phyloP scores from a whole-genome alignment of 768 basidiomycete species.

The Exsudoporus frostii region DNA sequence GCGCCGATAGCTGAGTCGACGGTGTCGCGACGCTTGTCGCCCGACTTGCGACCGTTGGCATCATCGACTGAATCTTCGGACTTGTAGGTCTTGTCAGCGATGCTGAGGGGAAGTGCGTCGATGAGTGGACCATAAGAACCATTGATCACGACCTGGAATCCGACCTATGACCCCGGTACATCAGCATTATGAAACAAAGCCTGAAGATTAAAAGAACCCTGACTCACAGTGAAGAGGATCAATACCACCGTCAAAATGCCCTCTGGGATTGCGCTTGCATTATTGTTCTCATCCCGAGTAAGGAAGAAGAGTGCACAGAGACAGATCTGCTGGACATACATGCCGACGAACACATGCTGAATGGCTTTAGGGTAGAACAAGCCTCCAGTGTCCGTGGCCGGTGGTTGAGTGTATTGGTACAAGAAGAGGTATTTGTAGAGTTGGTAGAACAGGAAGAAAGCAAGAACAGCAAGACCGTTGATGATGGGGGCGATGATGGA shows the following conservation, averaged over 20 bases:
- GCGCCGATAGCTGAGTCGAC: constrained; percentile 2
- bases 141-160: constrained; percentile 71
- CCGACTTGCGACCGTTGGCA: constrained; percentile 2
- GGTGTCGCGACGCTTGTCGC: constrained; percentile 15
- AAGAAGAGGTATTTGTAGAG: constrained; percentile 87
- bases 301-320: constrained; percentile 91
- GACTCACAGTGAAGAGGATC: constrained; percentile 74
- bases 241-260: constrained; percentile 84
- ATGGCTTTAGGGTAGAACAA: constrained; percentile 95
- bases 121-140: constrained; percentile 80
- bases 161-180: constrained; percentile 35
- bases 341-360: constrained; percentile 87
- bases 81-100: constrained; percentile 65
- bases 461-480: constrained; percentile 79
- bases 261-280: constrained; percentile 63
- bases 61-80: constrained; percentile 7
- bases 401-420: constrained; percentile 71
- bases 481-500: constrained; percentile 90
- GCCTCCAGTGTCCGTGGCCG: constrained; percentile 79
- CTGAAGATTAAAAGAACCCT: too few relatives aligned
- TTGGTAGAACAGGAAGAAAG: constrained; percentile 82
- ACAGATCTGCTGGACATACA: constrained; percentile 89
- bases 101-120: constrained; percentile 69
- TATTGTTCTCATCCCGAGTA: constrained; percentile 48
- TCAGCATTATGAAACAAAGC: background rate